phyloP scores from a whole-genome alignment of 2,329 filamentous ascomycete genomes.

The Chrysoporthe deuterocubensis region DNA sequence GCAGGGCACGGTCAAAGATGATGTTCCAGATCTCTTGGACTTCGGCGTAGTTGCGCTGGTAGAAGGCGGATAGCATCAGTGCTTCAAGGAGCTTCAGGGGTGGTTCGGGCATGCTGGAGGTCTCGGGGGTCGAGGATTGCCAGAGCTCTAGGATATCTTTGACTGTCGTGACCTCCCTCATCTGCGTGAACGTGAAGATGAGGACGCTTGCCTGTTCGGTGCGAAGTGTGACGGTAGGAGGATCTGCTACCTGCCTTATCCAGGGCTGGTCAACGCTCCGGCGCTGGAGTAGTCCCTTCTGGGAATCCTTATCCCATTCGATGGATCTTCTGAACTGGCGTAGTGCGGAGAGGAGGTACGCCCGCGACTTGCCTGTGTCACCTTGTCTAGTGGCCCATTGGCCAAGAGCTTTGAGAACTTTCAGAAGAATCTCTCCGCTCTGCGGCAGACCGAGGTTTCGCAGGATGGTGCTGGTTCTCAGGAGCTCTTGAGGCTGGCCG shows the following conservation, averaged over 20 bases:
- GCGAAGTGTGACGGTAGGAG: constrained; percentile 36
- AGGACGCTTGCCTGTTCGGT: constrained; percentile 47
- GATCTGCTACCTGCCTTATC: constrained; percentile 33
- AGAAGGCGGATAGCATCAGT: constrained; percentile 69
- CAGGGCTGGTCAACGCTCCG: constrained; percentile 31
- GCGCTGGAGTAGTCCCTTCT: background rate
- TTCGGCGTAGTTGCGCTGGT: constrained; percentile 59
- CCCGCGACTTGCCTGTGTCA: constrained; percentile 21
- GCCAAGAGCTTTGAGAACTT: constrained; percentile 47
- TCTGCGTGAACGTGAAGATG: constrained; percentile 46
- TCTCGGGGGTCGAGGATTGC: constrained; percentile 43
- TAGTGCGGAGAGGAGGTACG: constrained; percentile 41
- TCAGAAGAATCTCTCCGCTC: constrained; percentile 48
- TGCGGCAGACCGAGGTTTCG: constrained; percentile 45
- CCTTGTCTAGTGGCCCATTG: constrained; percentile 20
- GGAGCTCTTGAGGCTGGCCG: constrained; percentile 47
- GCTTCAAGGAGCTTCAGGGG: constrained; percentile 64
- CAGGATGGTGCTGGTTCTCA: constrained; percentile 49
- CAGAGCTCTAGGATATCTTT: constrained; percentile 47
- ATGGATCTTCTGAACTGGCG: constrained; percentile 41
- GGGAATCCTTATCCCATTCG: constrained; percentile 25
- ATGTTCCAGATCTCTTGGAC: constrained; percentile 71
- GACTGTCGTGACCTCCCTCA: constrained; percentile 42
- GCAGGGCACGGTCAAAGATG: constrained; percentile 57
- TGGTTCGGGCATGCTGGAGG: constrained; percentile 34